Base-by-base conservation (phyloP, 345 rosid genomes). In the Jatropha curcas region DNA sequence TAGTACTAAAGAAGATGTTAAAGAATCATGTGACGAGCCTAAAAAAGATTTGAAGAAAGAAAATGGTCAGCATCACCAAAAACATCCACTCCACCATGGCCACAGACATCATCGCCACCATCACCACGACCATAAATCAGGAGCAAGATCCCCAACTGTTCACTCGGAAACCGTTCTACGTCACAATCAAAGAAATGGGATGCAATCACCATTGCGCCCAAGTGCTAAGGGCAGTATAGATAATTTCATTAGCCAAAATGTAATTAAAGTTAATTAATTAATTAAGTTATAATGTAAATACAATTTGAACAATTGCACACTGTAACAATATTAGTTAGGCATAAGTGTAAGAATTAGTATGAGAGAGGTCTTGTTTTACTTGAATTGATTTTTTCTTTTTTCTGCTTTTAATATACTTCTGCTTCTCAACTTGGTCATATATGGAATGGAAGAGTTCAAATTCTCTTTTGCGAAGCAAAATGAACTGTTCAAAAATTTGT, bases 181-280 rank as follows among this genome's bases (percentile, higher is more conserved):
- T 10, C 71, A 76, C 33, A 73, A 74, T 34, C 85, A 53, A 25
- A 57, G 70, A 72, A 63, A 79, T 22, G 88, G 78, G 67, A 58
- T 71, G 60, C 75, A 77, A 31, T 86, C 92, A 45, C 87, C 88
- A 0, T 43, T 90, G 78, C 79, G 76, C 70, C 66, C 64, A 5
- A 67, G 41, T 28, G 55, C 72, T 58, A n/a, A 62, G 20, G 48
- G 50, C 71, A 56, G 65, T 56, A 20, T 65, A 71, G 70, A 66
- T 22, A n/a, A n/a, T n/a, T n/a, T 39, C 7, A 61, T 20, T 17
- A 37, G 3, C 48, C 7, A 14, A 48, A 48, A 48, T 22, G 8
- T 17, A 55, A 64, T 10, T 55, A 30, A 16, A 25, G 24, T 50
- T 57, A 58, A 25, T 71, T 24, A 63, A 17, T 27, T n/a, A n/a